These are phyloP conservation scores for Mycena polygramma DNA, from an alignment of 768 basidiomycete species.

Conservation along the genomic window DNA sequence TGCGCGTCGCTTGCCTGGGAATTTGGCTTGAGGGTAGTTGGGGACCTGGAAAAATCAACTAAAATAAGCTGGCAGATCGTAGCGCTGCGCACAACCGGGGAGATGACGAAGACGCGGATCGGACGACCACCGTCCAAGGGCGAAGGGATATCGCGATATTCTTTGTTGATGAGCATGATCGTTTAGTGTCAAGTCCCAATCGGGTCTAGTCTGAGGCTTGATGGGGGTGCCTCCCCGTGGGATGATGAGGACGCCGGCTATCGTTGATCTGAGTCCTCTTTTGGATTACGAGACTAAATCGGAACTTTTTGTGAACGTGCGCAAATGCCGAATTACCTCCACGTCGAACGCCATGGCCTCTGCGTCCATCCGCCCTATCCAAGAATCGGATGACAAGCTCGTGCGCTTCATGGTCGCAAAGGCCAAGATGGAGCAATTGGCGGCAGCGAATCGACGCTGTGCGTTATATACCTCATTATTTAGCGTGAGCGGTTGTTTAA, in stretches of 20 bases:
- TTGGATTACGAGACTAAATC: too few species aligned
- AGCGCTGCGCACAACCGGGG: constrained; percentile 60
- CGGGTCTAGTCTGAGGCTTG: not conserved
- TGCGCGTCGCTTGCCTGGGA: constrained; percentile 71
- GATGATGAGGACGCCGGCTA: too few species aligned
- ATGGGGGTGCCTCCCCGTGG: too few species aligned
- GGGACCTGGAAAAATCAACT: constrained; percentile 53
- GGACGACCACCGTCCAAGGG: constrained; percentile 73
- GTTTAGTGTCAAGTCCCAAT: not conserved
- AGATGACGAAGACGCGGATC: constrained; percentile 86
- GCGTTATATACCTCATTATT: constrained; percentile 34
- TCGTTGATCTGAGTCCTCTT: too few species aligned
- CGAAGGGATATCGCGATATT: constrained; percentile 82
- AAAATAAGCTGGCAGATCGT: too few species aligned
- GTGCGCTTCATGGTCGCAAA: constrained; percentile 77
- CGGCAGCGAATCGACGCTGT: constrained; percentile 76
- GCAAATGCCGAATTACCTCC: not conserved
- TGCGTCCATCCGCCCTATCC: constrained; percentile 68
- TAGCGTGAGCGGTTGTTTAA: constrained; percentile 14
- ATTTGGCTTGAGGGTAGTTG: constrained; percentile 90
- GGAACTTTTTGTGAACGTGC: not conserved
- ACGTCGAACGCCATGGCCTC: constrained; percentile 51
- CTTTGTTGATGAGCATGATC: constrained; percentile 85
- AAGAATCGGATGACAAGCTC: constrained; percentile 65
- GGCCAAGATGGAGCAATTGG: constrained; percentile 75